Evolutionary conservation across 768 basidiomycete genomes (phyloP), one percentile per base, ranked within the genome.

Genomic region (Cystoderma amianthinum): DNA sequence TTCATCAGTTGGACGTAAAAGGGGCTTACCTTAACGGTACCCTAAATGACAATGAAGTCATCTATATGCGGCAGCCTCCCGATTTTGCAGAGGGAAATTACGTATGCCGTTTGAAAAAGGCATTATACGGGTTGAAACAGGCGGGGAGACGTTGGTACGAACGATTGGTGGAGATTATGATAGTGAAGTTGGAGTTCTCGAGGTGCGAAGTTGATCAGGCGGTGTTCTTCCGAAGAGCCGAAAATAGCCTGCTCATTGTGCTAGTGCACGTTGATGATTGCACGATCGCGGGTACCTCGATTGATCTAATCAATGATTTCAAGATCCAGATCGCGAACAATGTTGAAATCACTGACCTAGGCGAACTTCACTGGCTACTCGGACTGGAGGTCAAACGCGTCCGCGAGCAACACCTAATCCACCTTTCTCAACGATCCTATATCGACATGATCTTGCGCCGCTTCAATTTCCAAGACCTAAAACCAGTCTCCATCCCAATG

Each of bases 1-100:
- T 71, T 1, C 50, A 68, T 40, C 60, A 54, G 38, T 10, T 36
- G 9, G 17, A 36, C 35, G 9, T 36, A 9, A 36, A 11, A 9
- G 17, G 35, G 9, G 35, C 35, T 9, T 36, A 36, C 17, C 17
- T 36, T 9, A 36, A 36, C 17, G 17, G 35, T 36, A 18, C 9
- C 9, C 35, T 36, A 9, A 18, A 9, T 17, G 17, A 11, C 35
- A 18, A 36, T 18, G 35, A 36, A 18, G 17, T 11, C 9, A 17
- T 36, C 17, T 36, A 30, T 15, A 30, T 30, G 28, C 15, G 10
- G 9, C 28, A 30, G 15, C 28, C 28, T 15, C 28, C 28, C 15
- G 28, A 15, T 15, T 30, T 9, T 30, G 9, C 28, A 30, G 15
- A 30, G 28, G 10, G 10, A 30, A 30, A 30, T 9, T 15, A 9